phyloP scores from a whole-genome alignment of 495 filamentous ascomycete species.

The Xylaria curta region DNA sequence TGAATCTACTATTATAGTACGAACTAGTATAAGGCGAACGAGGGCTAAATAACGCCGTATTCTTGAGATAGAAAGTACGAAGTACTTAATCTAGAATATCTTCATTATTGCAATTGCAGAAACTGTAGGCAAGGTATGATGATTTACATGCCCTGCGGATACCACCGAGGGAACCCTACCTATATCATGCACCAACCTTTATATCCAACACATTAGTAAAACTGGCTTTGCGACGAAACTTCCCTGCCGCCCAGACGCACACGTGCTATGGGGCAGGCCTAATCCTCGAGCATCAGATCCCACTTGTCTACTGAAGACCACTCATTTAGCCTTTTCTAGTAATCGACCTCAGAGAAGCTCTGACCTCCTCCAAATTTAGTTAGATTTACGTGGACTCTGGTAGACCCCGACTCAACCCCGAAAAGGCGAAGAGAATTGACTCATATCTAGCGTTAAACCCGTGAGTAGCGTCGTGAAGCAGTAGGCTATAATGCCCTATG shows the following conservation, averaged over 20 bases:
- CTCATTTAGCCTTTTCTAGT: too few species aligned
- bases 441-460: too few species aligned
- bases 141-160: neutral
- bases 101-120: neutral
- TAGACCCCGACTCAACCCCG: too few species aligned
- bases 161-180: neutral
- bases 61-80: neutral
- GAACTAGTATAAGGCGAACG: neutral
- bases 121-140: neutral
- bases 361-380: too few species aligned
- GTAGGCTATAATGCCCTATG: too few species aligned
- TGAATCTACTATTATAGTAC: neutral
- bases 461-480: too few species aligned
- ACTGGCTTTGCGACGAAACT: neutral
- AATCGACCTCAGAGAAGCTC: too few species aligned
- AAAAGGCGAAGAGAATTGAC: too few species aligned
- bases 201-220: neutral
- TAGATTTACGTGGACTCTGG: too few species aligned
- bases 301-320: too few species aligned
- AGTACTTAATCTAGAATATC: neutral
- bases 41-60: neutral
- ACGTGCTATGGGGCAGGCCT: neutral
- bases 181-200: neutral
- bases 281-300: too few species aligned
- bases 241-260: neutral